These are phyloP conservation scores for Mucuna pruriens DNA, from an alignment of 306 rosid genomes.

Conservation along the genomic window DNA sequence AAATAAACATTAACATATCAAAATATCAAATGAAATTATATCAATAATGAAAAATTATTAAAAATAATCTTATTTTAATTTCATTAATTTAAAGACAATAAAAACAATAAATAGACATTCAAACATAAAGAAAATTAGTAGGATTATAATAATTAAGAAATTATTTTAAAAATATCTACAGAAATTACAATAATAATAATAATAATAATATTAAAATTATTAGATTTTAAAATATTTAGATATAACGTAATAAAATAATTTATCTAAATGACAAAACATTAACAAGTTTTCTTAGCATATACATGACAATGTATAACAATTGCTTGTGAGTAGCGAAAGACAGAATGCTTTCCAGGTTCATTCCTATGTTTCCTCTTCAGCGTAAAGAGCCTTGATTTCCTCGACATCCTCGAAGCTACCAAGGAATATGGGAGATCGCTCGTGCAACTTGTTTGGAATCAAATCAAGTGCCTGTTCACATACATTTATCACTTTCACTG, in stretches of 20 bases:
- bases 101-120: too few species aligned
- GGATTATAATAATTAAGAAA: neutral
- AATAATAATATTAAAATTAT: neutral
- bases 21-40: too few species aligned
- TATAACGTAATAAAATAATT: neutral
- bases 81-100: too few species aligned
- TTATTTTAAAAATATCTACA: neutral
- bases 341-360: neutral
- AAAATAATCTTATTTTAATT: too few species aligned
- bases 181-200: neutral
- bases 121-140: neutral
- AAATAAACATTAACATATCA: too few species aligned
- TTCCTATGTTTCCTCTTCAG: conserved; percentile 48
- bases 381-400: conserved; percentile 73
- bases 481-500: neutral
- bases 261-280: neutral
- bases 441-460: conserved; percentile 70
- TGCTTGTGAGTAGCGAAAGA: neutral
- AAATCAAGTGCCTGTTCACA: conserved; percentile 71
- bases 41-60: too few species aligned
- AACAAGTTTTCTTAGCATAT: conserved; percentile 20
- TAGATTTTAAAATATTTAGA: too few species aligned
- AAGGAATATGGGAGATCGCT: conserved; percentile 78
- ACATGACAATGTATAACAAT: neutral
- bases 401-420: conserved; percentile 83